These are phyloP conservation scores for Chalaropsis thielavioides DNA, from an alignment of 2,329 filamentous ascomycete genomes.

Conservation along the genomic window DNA sequence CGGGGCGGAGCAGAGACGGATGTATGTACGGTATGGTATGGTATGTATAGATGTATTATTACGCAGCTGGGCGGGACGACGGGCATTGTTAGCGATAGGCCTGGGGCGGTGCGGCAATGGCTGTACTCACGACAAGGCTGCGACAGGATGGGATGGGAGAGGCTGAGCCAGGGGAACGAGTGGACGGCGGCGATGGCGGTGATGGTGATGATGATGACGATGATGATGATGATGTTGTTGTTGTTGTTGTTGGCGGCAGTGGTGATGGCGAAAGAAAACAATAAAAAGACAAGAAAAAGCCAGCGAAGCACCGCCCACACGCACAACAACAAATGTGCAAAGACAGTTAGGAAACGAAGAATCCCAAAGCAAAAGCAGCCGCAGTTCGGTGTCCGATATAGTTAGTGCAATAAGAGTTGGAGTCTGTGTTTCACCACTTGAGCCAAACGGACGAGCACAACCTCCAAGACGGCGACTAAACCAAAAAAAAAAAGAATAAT, in stretches of 20 bases:
- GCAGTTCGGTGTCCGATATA: not conserved
- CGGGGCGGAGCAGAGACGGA: too few relatives aligned
- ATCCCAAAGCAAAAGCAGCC: not conserved
- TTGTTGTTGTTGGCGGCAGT: not conserved
- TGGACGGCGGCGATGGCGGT: not conserved
- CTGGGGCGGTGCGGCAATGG: too few relatives aligned
- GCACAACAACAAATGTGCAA: too few relatives aligned
- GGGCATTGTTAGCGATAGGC: too few relatives aligned
- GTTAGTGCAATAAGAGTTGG: too few relatives aligned
- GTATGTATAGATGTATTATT: too few relatives aligned
- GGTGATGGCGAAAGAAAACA: not conserved
- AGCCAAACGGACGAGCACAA: not conserved
- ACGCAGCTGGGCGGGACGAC: too few relatives aligned
- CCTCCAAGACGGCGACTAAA: too few relatives aligned
- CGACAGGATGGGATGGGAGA: too few relatives aligned
- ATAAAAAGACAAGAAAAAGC: not conserved
- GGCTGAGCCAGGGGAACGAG: not conserved
- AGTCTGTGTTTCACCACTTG: not conserved
- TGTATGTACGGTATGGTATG: too few relatives aligned
- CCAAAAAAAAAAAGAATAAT: not conserved
- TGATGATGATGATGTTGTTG: not conserved
- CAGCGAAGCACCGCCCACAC: too few relatives aligned
- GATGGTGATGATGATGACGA: not conserved
- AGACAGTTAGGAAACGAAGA: too few relatives aligned
- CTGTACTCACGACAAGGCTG: not conserved